phyloP scores from a whole-genome alignment of 148 eudicot genomes.

The Agrostemma githago region DNA sequence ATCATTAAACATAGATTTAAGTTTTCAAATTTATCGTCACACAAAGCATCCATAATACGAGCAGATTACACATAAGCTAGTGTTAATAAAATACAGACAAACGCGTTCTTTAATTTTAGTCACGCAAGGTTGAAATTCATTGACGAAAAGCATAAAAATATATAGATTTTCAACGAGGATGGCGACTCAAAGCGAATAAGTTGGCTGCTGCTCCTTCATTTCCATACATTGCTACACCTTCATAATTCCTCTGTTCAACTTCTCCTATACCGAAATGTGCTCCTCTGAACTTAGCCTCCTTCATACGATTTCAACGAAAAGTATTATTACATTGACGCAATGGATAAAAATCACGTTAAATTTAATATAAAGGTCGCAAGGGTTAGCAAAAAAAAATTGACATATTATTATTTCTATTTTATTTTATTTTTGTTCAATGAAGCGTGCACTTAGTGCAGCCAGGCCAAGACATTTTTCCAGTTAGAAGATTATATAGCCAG shows the following conservation, averaged over 20 bases:
- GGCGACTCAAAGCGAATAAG: slow-evolving; percentile 26
- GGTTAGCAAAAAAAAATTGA: no score
- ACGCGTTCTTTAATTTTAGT: background rate
- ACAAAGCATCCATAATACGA: background rate
- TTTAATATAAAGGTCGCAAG: no score
- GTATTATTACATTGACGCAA: no score
- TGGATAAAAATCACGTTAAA: no score
- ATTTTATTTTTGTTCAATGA: no score
- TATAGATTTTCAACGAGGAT: background rate
- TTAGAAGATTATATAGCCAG: no score
- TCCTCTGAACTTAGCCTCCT: slow-evolving; percentile 36
- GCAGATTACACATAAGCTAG: background rate
- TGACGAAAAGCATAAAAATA: background rate
- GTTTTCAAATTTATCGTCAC: background rate
- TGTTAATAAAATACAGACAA: background rate
- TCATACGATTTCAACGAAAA: background rate
- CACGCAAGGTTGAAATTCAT: slow-evolving; percentile 22
- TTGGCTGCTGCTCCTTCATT: slow-evolving; percentile 28
- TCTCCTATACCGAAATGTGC: slow-evolving; percentile 36
- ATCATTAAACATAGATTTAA: background rate
- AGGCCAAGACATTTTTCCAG: no score
- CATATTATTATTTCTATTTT: no score
- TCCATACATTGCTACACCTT: slow-evolving; percentile 29
- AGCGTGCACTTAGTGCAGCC: no score
- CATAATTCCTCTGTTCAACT: slow-evolving; percentile 30